Percentiles rank a stretch among this genome's conserved stretches.
These are phyloP conservation scores for Hemisphaericaspora xylofermentans DNA, from an alignment of 1,139 yeast genomes.

Conservation along the genomic window DNA sequence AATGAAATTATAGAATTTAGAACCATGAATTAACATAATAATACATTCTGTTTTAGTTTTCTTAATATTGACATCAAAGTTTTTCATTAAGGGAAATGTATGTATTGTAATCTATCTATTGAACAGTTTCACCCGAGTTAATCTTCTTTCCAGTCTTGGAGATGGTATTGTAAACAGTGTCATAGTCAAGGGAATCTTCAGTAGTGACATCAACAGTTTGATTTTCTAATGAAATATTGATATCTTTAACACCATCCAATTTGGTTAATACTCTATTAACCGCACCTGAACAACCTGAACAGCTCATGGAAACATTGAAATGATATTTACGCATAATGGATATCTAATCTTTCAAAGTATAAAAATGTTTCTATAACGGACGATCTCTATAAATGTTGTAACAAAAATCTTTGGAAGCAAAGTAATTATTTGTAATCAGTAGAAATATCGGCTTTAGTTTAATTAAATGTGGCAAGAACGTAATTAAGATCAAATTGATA, in stretches of 20 bases:
- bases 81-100: constrained; percentile 1
- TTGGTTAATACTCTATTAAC: constrained; percentile 73
- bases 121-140: constrained; percentile 55
- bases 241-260: constrained; percentile 70
- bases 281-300: constrained; percentile 88
- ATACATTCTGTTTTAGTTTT: neutral
- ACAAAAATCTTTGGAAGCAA: no score
- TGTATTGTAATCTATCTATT: constrained; percentile 15
- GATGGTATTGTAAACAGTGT: constrained; percentile 74
- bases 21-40: constrained; percentile 13
- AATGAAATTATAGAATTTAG: constrained; percentile 50
- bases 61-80: neutral
- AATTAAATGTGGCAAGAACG: no score
- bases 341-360: no score
- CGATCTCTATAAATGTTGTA: constrained; percentile 9
- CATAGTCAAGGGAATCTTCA: constrained; percentile 55
- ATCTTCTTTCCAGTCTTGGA: constrained; percentile 90
- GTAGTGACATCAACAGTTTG: constrained; percentile 84
- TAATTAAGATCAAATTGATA: no score
- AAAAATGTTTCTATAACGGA: no score
- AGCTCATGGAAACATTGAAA: constrained; percentile 77
- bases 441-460: no score
- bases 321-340: constrained; percentile 46
- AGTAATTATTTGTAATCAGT: no score
- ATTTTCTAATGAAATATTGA: constrained; percentile 72